phyloP scores from a whole-genome alignment of 352 stramenopile species.

The Aphanomyces euteiches region DNA sequence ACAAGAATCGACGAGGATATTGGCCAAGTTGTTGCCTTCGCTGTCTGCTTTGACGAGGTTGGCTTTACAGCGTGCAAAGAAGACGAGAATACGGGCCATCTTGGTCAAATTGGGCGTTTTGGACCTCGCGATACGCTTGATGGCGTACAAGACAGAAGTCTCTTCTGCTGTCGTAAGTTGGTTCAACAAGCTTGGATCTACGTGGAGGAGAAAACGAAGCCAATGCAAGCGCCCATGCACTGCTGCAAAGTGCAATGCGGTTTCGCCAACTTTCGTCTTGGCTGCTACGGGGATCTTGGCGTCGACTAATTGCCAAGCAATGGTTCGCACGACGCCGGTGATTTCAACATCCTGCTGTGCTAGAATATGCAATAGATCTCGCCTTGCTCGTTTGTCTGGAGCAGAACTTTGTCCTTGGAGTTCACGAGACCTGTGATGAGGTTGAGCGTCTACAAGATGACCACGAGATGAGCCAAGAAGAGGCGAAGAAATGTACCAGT shows the following conservation, averaged over 20 bases:
- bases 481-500: constrained; percentile 37
- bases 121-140: constrained; percentile 35
- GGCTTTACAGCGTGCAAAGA: constrained; percentile 19
- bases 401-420: constrained; percentile 40
- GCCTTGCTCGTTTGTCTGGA: constrained; percentile 45
- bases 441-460: constrained; percentile 47
- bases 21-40: not conserved
- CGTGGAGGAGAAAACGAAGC: constrained; percentile 72
- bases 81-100: constrained; percentile 2
- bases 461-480: too few relatives aligned
- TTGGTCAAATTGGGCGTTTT: not conserved
- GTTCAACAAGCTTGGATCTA: constrained; percentile 45
- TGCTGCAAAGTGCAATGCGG: constrained; percentile 59
- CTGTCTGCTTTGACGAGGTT: constrained; percentile 38
- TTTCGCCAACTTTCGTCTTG: constrained; percentile 41
- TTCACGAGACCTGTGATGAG: constrained; percentile 56
- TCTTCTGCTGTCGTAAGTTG: constrained; percentile 44
- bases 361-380: constrained; percentile 65
- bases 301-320: constrained; percentile 70
- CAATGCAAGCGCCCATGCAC: constrained; percentile 50
- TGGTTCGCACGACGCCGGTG: constrained; percentile 45
- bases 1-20: not conserved
- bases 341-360: constrained; percentile 56
- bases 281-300: constrained; percentile 38
- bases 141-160: constrained; percentile 48